A percentile compares a stretch with the other conserved stretches of the same genome.
These are phyloP conservation scores for Nemophila menziesii DNA, from an alignment of 257 asterid species.

Conservation along the genomic window DNA sequence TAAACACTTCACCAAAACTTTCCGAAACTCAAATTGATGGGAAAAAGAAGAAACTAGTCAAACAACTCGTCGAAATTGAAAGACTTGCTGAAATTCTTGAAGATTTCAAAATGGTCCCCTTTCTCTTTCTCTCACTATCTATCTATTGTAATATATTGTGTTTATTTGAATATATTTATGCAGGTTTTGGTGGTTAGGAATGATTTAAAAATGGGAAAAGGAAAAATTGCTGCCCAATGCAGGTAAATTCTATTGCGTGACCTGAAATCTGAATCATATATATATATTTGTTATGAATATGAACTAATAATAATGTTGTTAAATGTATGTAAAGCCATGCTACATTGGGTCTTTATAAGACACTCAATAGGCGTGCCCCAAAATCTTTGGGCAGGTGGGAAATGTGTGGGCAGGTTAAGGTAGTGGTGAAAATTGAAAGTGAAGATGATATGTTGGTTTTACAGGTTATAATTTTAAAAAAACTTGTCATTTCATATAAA, in stretches of 20 bases:
- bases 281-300: too few species aligned
- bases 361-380: slow-evolving; percentile 69
- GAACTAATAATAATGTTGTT: too few species aligned
- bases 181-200: slow-evolving; percentile 98
- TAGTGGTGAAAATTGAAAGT: slow-evolving; percentile 81
- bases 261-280: not conserved
- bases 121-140: slow-evolving; percentile 4
- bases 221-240: slow-evolving; percentile 99
- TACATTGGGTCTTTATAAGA: slow-evolving; percentile 87
- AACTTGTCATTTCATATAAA: not conserved
- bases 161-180: slow-evolving; percentile 16
- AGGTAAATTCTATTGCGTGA: slow-evolving; percentile 28
- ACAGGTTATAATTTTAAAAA: slow-evolving; percentile 31
- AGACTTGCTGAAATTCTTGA: slow-evolving; percentile 76
- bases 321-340: too few species aligned
- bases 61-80: slow-evolving; percentile 56
- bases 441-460: slow-evolving; percentile 78
- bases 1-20: slow-evolving; percentile 12
- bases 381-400: slow-evolving; percentile 91
- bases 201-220: slow-evolving; percentile 97
- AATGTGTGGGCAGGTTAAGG: slow-evolving; percentile 99
- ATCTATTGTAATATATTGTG: slow-evolving; percentile 6
- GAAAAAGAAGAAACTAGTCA: slow-evolving; percentile 36
- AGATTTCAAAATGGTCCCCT: slow-evolving; percentile 79
- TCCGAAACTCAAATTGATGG: slow-evolving; percentile 22